Evolutionary conservation across 192 early-diverging fungal genomes (phyloP).

Genomic region (Rhizophagus clarus): DNA sequence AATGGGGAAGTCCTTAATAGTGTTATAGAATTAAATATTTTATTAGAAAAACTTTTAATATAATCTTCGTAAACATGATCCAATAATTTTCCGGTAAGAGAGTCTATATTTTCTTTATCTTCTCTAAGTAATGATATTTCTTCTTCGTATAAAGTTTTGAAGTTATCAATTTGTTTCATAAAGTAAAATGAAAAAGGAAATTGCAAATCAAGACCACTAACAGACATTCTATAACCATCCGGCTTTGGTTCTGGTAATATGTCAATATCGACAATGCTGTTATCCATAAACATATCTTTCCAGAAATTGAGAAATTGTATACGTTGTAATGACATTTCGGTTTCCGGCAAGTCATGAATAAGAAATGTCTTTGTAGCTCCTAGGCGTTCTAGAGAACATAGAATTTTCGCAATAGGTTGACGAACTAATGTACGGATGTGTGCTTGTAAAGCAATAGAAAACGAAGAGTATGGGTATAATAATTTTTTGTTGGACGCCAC

Average conservation of each 20-base stretch:
- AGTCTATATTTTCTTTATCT: slow-evolving; percentile 21
- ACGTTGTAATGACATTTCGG: not conserved
- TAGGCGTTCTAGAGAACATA: slow-evolving; percentile 24
- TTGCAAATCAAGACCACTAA: slow-evolving; percentile 4
- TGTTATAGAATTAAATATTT: slow-evolving; percentile 3
- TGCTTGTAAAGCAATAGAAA: slow-evolving; percentile 22
- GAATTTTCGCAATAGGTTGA: slow-evolving; percentile 28
- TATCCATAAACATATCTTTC: slow-evolving; percentile 29
- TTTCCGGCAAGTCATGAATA: not conserved
- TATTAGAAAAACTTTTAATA: not conserved
- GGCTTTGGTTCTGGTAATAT: slow-evolving; percentile 15
- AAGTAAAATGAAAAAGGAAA: slow-evolving; percentile 38
- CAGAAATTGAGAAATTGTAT: slow-evolving; percentile 18
- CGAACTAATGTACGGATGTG: slow-evolving; percentile 26
- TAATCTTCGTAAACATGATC: not conserved
- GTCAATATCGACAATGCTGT: slow-evolving; percentile 23
- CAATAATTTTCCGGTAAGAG: not conserved
- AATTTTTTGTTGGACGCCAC: slow-evolving; percentile 32
- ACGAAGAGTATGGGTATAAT: slow-evolving; percentile 26
- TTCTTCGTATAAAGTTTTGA: slow-evolving; percentile 30
- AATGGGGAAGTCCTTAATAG: slow-evolving; percentile 8
- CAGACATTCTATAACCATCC: slow-evolving; percentile 21
- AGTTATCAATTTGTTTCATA: slow-evolving; percentile 26
- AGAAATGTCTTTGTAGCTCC: slow-evolving; percentile 18
- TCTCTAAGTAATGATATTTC: not conserved